Base-by-base conservation (phyloP, 345 rosid species). In the Gossypium rotundifolium region DNA sequence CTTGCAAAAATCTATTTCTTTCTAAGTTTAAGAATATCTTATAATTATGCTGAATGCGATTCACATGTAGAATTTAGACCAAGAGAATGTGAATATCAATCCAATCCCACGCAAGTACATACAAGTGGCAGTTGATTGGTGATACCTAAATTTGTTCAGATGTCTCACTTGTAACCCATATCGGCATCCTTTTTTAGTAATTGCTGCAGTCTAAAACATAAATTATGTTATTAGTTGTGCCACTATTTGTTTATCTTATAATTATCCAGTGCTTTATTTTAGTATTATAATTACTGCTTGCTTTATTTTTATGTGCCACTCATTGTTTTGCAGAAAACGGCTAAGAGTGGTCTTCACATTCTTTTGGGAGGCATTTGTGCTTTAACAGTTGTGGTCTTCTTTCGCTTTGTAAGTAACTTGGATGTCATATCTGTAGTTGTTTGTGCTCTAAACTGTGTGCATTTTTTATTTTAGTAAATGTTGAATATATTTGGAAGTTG, bases 281-380 rank as follows among this genome's bases (percentile, higher is more conserved):
- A 33, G 40, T 33, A 33, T 48, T 48, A 48, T 48, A 48, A 48
- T 14, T 48, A 48, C 0, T 14, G 4, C 13, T 0, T 48, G 52
- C 52, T 48, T 48, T 48, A 48, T 67, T n/a, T 70, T 63, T 55
- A 78, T 52, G 1, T 42, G 14, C 65, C 67, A 2, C 42, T 46
- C 40, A 77, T 75, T 75, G 38, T 27, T 71, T 20, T 78, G 83
- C 85, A 94, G 98, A 94, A 83, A 88, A 92, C 97, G 57, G 97
- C 98, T 16, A 89, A 18, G 83, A 94, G 91, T 65, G 98, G 98
- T 81, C 93, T 92, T 81, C 95, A 90, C 74, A 89, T 94, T 69
- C 97, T 94, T 72, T 87, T 92, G 54, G 95, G 95, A 72, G 97
- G 98, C 64, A 77, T 94, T 29, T 92, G 98, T 79, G 97, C 97